phyloP scores from a whole-genome alignment of 2,329 filamentous ascomycete species.

The Leptographium flavum region DNA sequence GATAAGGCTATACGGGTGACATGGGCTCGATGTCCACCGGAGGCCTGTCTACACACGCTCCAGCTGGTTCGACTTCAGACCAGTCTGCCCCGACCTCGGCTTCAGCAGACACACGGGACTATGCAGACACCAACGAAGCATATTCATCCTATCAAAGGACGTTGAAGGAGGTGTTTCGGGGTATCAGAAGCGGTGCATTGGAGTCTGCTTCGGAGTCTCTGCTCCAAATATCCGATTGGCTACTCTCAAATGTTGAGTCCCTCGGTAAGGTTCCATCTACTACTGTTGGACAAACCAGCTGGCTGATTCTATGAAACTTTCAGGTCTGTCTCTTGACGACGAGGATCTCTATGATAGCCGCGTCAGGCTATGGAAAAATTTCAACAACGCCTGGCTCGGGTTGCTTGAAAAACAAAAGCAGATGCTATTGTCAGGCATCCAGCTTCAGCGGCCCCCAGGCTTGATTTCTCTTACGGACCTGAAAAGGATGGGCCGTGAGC shows the following conservation, averaged over 20 bases:
- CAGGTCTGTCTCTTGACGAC: constrained; percentile 80
- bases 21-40: constrained; percentile 26
- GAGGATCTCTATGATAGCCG: constrained; percentile 60
- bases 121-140: constrained; percentile 37
- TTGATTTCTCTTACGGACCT: constrained; percentile 56
- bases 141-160: constrained; percentile 52
- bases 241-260: constrained; percentile 38
- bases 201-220: constrained; percentile 37
- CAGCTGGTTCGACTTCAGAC: neutral
- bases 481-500: constrained; percentile 66
- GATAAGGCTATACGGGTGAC: constrained; percentile 34
- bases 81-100: neutral
- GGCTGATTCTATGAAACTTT: constrained; percentile 9
- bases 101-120: constrained; percentile 1
- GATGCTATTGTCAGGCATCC: constrained; percentile 45
- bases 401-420: constrained; percentile 76
- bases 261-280: constrained; percentile 29
- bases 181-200: constrained; percentile 42
- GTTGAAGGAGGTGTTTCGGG: constrained; percentile 55
- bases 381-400: constrained; percentile 84
- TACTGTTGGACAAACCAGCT: neutral
- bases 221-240: constrained; percentile 38
- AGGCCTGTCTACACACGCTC: constrained; percentile 26
- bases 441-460: constrained; percentile 41
- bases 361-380: constrained; percentile 80